Conservation (phyloP, 768 basidiomycete species). For the Collybiopsis luxurians region DNA sequence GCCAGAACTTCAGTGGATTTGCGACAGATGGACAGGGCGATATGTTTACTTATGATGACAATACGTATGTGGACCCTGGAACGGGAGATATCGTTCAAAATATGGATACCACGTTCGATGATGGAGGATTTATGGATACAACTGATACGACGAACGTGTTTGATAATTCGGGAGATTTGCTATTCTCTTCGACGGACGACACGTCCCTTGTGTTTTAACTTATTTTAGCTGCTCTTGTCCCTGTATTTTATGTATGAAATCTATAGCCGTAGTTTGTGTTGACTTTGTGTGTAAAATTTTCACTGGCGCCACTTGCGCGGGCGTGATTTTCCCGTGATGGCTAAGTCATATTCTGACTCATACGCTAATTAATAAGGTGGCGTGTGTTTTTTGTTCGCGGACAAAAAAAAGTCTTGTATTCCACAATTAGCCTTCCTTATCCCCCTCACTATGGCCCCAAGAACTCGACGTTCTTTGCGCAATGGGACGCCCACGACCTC, state of each 20-base stretch:
- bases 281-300: no score
- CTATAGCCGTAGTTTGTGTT: neutral
- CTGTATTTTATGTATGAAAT: neutral
- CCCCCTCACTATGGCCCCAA: slow-evolving; percentile 13
- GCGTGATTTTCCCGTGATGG: slow-evolving; percentile 1
- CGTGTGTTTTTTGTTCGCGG: neutral
- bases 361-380: neutral
- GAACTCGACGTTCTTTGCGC: slow-evolving; percentile 14
- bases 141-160: neutral
- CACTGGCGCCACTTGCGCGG: slow-evolving; percentile 1
- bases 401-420: neutral
- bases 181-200: neutral
- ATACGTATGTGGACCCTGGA: neutral
- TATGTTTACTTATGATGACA: neutral
- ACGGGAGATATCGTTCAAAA: neutral
- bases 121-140: neutral
- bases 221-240: neutral
- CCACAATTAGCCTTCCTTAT: no score
- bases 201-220: neutral
- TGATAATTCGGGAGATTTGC: neutral
- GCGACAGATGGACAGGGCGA: neutral
- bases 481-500: slow-evolving; percentile 11
- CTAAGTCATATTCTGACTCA: neutral
- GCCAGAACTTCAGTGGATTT: neutral
- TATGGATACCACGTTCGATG: neutral